phyloP scores from a whole-genome alignment of 2,329 filamentous ascomycete genomes.

The Metarhizium anisopliae region DNA sequence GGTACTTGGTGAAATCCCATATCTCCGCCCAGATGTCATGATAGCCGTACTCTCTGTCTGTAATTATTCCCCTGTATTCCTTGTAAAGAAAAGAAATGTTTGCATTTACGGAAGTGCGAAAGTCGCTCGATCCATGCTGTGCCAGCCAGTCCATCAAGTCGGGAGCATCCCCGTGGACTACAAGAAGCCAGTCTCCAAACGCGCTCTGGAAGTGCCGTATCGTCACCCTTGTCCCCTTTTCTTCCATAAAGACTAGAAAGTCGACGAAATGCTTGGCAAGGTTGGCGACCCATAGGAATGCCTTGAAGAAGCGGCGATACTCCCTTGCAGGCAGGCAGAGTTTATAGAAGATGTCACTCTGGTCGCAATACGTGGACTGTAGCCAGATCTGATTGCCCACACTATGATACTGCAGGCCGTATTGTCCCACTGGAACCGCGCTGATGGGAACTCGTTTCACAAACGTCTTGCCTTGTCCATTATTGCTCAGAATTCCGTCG shows the following conservation, averaged over 20 bases:
- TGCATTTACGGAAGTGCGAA: constrained; percentile 49
- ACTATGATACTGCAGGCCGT: constrained; percentile 40
- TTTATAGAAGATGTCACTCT: constrained; percentile 51
- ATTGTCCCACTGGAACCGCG: constrained; percentile 56
- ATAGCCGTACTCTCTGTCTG: constrained; percentile 14
- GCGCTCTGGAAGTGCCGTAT: constrained; percentile 46
- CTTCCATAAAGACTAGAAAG: constrained; percentile 38
- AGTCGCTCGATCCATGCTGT: constrained; percentile 45
- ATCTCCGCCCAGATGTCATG: constrained; percentile 49
- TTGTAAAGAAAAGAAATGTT: constrained; percentile 57
- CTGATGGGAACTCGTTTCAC: constrained; percentile 48
- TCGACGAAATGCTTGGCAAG: constrained; percentile 66
- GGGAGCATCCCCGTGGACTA: constrained; percentile 30
- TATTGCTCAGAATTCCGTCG: constrained; percentile 47
- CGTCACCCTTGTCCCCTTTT: constrained; percentile 26
- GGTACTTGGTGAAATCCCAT: constrained; percentile 25
- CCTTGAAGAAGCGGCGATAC: constrained; percentile 52
- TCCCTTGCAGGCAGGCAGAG: constrained; percentile 46
- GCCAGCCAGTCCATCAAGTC: constrained; percentile 46
- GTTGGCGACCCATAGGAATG: constrained; percentile 63
- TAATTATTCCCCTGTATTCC: constrained; percentile 46
- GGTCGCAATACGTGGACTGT: constrained; percentile 38
- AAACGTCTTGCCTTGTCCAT: constrained; percentile 32
- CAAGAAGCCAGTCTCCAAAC: constrained; percentile 50
- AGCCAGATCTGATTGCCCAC: constrained; percentile 54